Evolutionary conservation across 2,329 filamentous ascomycete genomes (phyloP).

Genomic region (Onygenales sp.): DNA sequence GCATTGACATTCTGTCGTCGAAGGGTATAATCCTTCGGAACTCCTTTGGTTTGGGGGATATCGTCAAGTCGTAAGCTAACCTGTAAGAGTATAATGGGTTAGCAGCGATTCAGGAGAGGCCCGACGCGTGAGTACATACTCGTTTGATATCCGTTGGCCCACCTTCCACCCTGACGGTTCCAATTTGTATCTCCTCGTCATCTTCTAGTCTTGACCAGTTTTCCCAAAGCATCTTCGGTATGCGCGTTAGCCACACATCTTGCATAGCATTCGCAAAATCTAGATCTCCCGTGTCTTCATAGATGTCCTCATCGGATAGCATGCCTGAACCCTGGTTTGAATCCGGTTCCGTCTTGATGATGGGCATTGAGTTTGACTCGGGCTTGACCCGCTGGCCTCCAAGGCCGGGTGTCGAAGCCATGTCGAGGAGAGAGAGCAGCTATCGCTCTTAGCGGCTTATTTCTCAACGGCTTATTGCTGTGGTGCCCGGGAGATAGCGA

Average conservation of each 20-base stretch:
- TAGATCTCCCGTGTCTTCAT: conserved; percentile 57
- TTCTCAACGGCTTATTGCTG: no score
- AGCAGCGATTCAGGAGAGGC: neutral
- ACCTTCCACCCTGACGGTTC: conserved; percentile 57
- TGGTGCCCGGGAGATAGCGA: no score
- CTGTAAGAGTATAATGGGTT: conserved; percentile 27
- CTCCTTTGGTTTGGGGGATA: conserved; percentile 56
- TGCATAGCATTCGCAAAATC: conserved; percentile 45
- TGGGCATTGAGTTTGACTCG: conserved; percentile 28
- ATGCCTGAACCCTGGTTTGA: conserved; percentile 26
- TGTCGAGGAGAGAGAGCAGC: neutral
- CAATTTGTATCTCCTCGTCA: conserved; percentile 72
- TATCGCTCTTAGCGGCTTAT: no score
- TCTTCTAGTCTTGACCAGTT: conserved; percentile 68
- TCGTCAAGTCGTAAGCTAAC: conserved; percentile 62
- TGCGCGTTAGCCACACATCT: conserved; percentile 60
- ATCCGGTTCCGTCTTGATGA: conserved; percentile 34
- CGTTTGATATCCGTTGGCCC: conserved; percentile 44
- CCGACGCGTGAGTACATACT: conserved; percentile 18
- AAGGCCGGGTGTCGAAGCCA: neutral
- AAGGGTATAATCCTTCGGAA: conserved; percentile 85
- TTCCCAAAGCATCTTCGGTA: conserved; percentile 74
- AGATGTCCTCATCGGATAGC: conserved; percentile 56
- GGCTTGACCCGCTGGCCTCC: conserved; percentile 22
- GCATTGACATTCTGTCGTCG: conserved; percentile 54